Evolutionary conservation across 2,329 filamentous ascomycete genomes (phyloP), one percentile per base, ranked within the genome.

Genomic region (Monosporascus ibericus): DNA sequence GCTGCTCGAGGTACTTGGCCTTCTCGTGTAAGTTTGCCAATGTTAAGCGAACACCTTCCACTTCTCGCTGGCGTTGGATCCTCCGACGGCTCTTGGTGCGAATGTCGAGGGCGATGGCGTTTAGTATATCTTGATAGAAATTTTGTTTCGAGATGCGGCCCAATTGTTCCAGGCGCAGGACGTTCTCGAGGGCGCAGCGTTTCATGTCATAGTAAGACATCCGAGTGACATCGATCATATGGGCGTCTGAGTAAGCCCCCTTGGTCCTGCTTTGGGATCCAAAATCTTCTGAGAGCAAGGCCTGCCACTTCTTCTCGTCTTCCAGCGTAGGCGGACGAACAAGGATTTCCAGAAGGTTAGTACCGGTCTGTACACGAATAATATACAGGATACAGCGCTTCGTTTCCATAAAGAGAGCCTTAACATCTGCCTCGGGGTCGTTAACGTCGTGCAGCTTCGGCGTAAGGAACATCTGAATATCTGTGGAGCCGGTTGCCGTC

Each of bases 381-480:
- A 99, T 97, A 72, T 97, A 99, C 57, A 99, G 76, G 40, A 97
- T 88, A 66, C 94, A 96, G 63, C 94, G 86, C 74, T 99, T 99
- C 3, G 94, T 97, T 72, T 97, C 94, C 85, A 96, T 97, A 69
- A 96, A 96, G 3, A 99, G 79, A 1, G 91, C 80, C 72, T 97
- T 96, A 57, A 94, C 79, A 55, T 94, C 88, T 4, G 92, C 90
- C 65, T 97, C 92, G 4, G 94, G 92, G 66, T 99, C 94, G 63
- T 95, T 89, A 55, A 91, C 76, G 63, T 95, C 88, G 65, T 95
- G 90, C 50, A 95, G 82, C 70, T 94, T 95, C 38, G 92, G 90
- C 44, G 88, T 94, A 44, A 96, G 75, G 54, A 90, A 95, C 76
- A 96, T 85, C 55, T 89, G 91, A 55, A 96, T 95, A 69, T 96